Base-by-base conservation (phyloP, 768 basidiomycete genomes). In the Termitomyces sp. region DNA sequence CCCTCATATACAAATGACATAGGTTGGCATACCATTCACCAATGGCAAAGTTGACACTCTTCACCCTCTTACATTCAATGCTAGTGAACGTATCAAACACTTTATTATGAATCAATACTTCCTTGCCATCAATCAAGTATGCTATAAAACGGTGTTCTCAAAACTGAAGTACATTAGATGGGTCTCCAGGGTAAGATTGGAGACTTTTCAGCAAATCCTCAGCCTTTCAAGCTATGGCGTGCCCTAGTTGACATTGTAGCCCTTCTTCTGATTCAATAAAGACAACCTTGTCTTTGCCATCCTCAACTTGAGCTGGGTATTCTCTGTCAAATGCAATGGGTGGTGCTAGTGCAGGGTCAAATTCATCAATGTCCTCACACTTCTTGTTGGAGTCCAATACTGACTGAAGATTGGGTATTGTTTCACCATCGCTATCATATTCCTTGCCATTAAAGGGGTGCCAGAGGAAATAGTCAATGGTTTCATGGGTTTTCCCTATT, bases 91-190 rank as follows among this genome's bases (percentile, higher is more conserved):
- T 41, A 7, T 41, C 39, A n/a, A 3, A n/a, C 1, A 41, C 39
- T n/a, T 20, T 2, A 2, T 41, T n/a, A 41, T 41, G 6, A 7
- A 41, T 41, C n/a, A 41, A n/a, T 4, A 29, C 3, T n/a, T n/a
- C 18, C 1, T n/a, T 2, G 18, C 6, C 39, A 41, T 18, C 39
- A 6, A n/a, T n/a, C 5, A 6, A 18, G n/a, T 14, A 72, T 78
- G 24, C 43, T 3, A 44, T 0, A 14, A 44, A 44, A 1, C 6
- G 24, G 24, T 26, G 10, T 0, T 24, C 24, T 14, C 12, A 4
- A 1, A 26, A 24, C 12, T 44, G 12, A 5, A 44, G 24, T 4
- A 44, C 5, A 7, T 44, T 26, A 1, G 1, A 10, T n/a, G 24
- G 24, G 13, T 44, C 12, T 3, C 43, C 24, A 14, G 24, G 24